Evolutionary conservation across 2,329 filamentous ascomycete genomes (phyloP).

Genomic region (Fusarium humuli): DNA sequence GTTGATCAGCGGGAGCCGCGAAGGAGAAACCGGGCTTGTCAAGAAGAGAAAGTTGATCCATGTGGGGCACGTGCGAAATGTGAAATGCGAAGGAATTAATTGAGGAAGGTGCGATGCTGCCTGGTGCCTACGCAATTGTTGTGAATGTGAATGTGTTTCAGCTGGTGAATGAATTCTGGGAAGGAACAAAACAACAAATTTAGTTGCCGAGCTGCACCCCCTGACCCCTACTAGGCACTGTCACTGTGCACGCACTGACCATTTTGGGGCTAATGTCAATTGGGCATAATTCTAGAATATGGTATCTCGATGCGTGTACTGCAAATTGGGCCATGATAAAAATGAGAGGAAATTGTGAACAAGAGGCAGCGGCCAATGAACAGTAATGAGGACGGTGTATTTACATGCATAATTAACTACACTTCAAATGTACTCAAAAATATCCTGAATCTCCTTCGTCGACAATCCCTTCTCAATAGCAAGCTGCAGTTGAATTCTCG

Average conservation of each 20-base stretch:
- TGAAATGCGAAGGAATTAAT: neutral
- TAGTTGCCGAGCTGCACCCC: neutral
- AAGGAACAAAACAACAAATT: neutral
- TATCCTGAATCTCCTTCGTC: slow-evolving; percentile 25
- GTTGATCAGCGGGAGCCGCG: neutral
- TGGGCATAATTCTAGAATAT: neutral
- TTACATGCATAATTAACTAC: neutral
- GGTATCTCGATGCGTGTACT: too few species aligned
- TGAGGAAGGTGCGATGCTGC: neutral
- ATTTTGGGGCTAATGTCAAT: fast-evolving
- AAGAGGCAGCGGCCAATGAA: too few species aligned
- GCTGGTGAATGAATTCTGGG: neutral
- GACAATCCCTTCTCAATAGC: slow-evolving; percentile 44
- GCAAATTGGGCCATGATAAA: too few species aligned
- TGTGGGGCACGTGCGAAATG: neutral
- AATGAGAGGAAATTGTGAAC: too few species aligned
- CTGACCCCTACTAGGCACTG: too few species aligned
- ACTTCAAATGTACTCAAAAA: slow-evolving; percentile 22
- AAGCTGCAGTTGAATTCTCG: slow-evolving; percentile 62
- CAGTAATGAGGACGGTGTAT: too few species aligned
- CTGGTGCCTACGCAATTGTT: neutral
- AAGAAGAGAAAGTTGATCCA: neutral
- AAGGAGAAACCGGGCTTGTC: neutral
- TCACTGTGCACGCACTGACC: neutral
- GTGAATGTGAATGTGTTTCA: neutral